Evolutionary conservation across 2,329 filamentous ascomycete species (phyloP).

Genomic region (Fusarium tuaranense): DNA sequence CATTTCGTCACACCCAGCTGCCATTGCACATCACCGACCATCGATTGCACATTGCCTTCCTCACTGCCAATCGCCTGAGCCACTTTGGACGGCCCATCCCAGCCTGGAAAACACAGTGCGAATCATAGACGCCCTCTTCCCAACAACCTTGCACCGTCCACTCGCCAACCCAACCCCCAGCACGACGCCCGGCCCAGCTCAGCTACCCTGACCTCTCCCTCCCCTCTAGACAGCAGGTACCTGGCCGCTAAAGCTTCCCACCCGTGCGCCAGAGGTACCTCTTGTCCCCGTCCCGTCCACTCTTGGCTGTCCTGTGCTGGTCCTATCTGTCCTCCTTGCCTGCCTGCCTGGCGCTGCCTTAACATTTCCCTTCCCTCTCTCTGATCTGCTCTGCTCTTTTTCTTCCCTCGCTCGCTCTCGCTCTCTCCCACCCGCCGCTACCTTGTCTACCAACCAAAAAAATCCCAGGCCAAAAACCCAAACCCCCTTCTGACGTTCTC

Average conservation of each 20-base stretch:
- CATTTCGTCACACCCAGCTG: conserved; percentile 22
- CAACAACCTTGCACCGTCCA: conserved; percentile 38
- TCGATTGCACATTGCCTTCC: neutral
- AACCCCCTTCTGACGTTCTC: conserved; percentile 45
- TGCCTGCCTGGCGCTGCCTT: conserved; percentile 34
- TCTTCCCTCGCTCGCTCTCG: neutral
- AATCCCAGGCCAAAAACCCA: conserved; percentile 35
- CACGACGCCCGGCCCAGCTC: conserved; percentile 18
- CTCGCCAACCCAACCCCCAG: conserved; percentile 30
- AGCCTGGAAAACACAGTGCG: conserved; percentile 39
- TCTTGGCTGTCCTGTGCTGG: neutral
- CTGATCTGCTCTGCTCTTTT: conserved; percentile 24
- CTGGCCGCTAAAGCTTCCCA: conserved; percentile 9
- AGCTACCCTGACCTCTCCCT: conserved; percentile 21
- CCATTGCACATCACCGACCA: conserved; percentile 8
- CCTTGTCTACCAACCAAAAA: conserved; percentile 7
- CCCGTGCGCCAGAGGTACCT: conserved; percentile 26
- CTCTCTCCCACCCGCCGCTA: conserved; percentile 12
- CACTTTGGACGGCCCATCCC: conserved; percentile 1
- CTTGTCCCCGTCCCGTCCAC: neutral
- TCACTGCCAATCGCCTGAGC: neutral
- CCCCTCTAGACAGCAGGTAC: conserved; percentile 30
- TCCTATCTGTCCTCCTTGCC: conserved; percentile 21
- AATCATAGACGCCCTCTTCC: conserved; percentile 12
- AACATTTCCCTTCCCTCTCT: neutral